phyloP scores from a whole-genome alignment of 129 eudicot species.

The Solidago caesia region DNA sequence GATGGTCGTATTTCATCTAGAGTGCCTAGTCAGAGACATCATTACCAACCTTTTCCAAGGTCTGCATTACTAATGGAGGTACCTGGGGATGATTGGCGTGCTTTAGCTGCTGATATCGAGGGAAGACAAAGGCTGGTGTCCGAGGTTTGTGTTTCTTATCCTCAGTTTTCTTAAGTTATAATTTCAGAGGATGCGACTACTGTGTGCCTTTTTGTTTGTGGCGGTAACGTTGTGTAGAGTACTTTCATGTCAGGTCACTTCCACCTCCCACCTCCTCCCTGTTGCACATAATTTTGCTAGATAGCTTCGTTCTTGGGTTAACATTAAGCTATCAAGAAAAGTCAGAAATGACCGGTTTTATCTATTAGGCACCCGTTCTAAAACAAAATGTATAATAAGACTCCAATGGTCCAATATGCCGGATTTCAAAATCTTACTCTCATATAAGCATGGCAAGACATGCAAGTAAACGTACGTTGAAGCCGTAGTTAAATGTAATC shows the following conservation, averaged over 20 bases:
- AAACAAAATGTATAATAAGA: too few species aligned
- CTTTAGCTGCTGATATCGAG: constrained; percentile 63
- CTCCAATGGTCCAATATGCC: too few species aligned
- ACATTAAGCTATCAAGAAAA: too few species aligned
- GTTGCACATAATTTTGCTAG: too few species aligned
- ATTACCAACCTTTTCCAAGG: constrained; percentile 40
- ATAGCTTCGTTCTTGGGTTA: too few species aligned
- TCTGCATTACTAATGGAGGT: constrained; percentile 50
- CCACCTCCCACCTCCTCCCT: too few species aligned
- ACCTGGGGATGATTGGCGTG: constrained; percentile 63
- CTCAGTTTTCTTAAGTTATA: background rate
- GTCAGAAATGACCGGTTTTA: too few species aligned
- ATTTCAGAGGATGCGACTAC: constrained; percentile 1
- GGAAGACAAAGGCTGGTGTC: constrained; percentile 78
- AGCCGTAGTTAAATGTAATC: too few species aligned
- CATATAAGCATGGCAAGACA: background rate
- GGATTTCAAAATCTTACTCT: too few species aligned
- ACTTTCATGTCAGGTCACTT: background rate
- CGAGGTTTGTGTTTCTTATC: constrained; percentile 38
- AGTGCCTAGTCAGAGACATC: constrained; percentile 37
- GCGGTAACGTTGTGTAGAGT: background rate
- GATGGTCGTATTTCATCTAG: constrained; percentile 39
- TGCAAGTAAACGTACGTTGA: too few species aligned
- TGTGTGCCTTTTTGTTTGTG: background rate
- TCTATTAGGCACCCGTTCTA: too few species aligned